Conservation (phyloP, 2,329 filamentous ascomycete species). For the Basipetospora chlamydospora region DNA sequence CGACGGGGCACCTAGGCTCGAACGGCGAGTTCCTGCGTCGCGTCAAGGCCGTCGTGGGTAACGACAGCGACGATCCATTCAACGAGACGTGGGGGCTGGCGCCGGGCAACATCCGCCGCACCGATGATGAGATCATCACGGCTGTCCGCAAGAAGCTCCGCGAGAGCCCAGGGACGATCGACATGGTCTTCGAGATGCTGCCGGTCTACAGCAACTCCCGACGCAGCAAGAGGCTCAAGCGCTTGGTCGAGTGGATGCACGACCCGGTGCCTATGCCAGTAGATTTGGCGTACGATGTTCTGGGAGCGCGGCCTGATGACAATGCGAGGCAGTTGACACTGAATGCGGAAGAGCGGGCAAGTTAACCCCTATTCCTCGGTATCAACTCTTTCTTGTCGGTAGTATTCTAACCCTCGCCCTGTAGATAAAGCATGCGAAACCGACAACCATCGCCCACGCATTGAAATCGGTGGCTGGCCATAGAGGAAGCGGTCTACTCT, state of each 20-base stretch:
- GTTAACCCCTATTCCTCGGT: not conserved
- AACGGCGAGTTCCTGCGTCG: slow-evolving; percentile 6
- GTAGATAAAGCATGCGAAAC: slow-evolving; percentile 3
- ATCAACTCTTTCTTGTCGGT: too few relatives aligned
- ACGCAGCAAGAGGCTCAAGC: slow-evolving; percentile 8
- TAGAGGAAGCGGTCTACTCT: slow-evolving; percentile 11
- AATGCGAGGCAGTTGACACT: slow-evolving; percentile 4
- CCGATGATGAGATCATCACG: slow-evolving; percentile 10
- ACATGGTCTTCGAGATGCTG: slow-evolving; percentile 10
- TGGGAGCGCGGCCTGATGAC: slow-evolving; percentile 5
- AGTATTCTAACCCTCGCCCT: not conserved
- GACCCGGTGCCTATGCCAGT: slow-evolving; percentile 8
- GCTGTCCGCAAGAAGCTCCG: slow-evolving; percentile 11
- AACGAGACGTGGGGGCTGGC: slow-evolving; percentile 9
- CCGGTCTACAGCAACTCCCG: slow-evolving; percentile 10
- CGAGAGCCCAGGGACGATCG: slow-evolving; percentile 10
- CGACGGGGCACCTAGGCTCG: slow-evolving; percentile 5
- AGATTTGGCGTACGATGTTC: slow-evolving; percentile 7
- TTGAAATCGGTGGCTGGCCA: slow-evolving; percentile 15
- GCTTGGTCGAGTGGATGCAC: slow-evolving; percentile 5
- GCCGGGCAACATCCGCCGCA: slow-evolving; percentile 8
- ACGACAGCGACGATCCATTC: slow-evolving; percentile 8
- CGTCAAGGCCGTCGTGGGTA: slow-evolving; percentile 6
- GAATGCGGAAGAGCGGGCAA: slow-evolving; percentile 6
- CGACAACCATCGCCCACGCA: slow-evolving; percentile 11